Evolutionary conservation across 371 early-diverging fungal species (phyloP), one percentile per base, ranked within the genome.

Genomic region (Rhizopus sp.): DNA sequence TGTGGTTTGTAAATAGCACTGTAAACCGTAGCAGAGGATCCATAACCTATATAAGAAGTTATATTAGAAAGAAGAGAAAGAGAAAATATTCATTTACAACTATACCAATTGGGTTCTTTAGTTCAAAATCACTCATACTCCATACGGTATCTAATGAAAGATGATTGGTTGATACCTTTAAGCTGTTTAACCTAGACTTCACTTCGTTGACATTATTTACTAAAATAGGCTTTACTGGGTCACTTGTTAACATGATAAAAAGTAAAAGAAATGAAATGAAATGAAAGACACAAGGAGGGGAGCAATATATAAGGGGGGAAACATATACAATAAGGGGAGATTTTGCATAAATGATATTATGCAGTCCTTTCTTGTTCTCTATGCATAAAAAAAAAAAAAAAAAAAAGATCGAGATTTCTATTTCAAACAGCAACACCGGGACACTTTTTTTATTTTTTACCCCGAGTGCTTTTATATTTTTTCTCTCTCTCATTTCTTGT

Each of bases 11-110:
- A 59, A 7, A 55, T 42, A 7, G 90, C 90, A 51, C 80, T 77
- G 66, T 91, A 90, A 5, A 92, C 93, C 12, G 85, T 77, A 1
- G 92, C 93, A 4, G 93, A 92, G 0, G 91, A 88, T 15, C 93
- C 93, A 69, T 86, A 88, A 0, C 93, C 93, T 89, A 68, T 7
- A 16, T 30, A 32, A 16, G 23, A 34, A 29, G 38, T 15, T 48
- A 23, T 17, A 39, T 47, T 15, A 37, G n/a, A 41, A 41, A 12
- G 41, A 33, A 15, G 30, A 37, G 38, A 6, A 45, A n/a, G 1
- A 31, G 0, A 35, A 16, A 37, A 30, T 58, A 8, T 34, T 13
- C 10, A 17, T 23, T 15, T 7, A 9, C 12, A 31, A 1, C 9
- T 32, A 53, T 57, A 68, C 68, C 68, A 47, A 68, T 68, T 9